These are phyloP conservation scores for Leccinellum rugosiceps DNA, from an alignment of 768 basidiomycete species.

Conservation along the genomic window DNA sequence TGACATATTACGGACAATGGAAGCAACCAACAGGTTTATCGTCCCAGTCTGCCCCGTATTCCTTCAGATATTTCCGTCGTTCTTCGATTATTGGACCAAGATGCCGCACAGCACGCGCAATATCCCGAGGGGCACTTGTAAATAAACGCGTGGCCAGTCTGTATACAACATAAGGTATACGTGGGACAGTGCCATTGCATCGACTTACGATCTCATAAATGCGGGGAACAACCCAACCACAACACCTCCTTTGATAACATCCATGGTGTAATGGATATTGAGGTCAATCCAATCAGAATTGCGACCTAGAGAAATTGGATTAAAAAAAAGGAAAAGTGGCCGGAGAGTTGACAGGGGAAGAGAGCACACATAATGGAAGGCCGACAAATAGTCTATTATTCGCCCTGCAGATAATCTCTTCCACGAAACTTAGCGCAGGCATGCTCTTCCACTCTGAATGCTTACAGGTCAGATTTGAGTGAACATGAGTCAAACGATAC, in stretches of 20 bases:
- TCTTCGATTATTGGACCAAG: slow-evolving; percentile 32
- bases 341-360: neutral
- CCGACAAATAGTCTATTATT: slow-evolving; percentile 50
- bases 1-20: no score
- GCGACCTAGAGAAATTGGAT: neutral
- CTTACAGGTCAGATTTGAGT: neutral
- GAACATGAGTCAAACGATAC: neutral
- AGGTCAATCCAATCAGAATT: slow-evolving; percentile 17
- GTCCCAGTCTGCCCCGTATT: slow-evolving; percentile 25
- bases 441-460: neutral
- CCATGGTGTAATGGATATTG: slow-evolving; percentile 29
- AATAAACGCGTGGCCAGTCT: neutral
- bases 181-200: no score
- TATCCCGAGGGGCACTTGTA: neutral
- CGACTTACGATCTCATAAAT: slow-evolving; percentile 31
- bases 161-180: no score
- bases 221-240: slow-evolving; percentile 22
- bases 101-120: neutral
- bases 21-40: slow-evolving; percentile 32
- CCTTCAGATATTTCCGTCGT: slow-evolving; percentile 15
- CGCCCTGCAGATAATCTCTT: slow-evolving; percentile 38
- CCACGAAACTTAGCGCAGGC: slow-evolving; percentile 5
- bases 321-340: neutral
- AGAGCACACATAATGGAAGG: slow-evolving; percentile 37
- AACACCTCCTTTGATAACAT: slow-evolving; percentile 19